Conservation (phyloP, 495 filamentous ascomycete species). For the Aspergillus panamensis region DNA sequence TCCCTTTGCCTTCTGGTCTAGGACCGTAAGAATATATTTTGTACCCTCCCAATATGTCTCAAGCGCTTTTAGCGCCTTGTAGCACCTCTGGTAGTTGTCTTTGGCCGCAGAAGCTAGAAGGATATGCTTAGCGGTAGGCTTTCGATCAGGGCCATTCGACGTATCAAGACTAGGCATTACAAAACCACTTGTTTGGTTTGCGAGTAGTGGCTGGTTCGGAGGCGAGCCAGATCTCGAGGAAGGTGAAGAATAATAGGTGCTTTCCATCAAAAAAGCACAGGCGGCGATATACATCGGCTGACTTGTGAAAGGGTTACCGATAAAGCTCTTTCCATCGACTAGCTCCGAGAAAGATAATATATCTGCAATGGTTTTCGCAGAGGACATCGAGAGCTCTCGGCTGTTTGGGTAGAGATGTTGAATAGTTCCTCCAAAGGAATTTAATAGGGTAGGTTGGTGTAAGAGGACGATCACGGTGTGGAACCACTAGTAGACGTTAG, state of each 20-base stretch:
- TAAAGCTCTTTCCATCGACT: conserved; percentile 73
- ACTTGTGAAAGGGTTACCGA: conserved; percentile 82
- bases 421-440: conserved; percentile 67
- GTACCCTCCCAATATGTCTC: conserved; percentile 80
- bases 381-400: conserved; percentile 78
- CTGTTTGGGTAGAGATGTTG: conserved; percentile 71
- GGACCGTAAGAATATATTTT: conserved; percentile 77
- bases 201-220: conserved; percentile 31
- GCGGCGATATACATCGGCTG: conserved; percentile 89
- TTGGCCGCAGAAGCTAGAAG: conserved; percentile 71
- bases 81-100: conserved; percentile 77
- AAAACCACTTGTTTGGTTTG: conserved; percentile 42
- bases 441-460: conserved; percentile 75
- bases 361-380: conserved; percentile 83
- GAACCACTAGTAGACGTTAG: conserved; percentile 56
- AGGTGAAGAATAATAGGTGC: conserved; percentile 49
- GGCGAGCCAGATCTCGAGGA: conserved; percentile 34
- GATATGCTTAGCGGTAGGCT: conserved; percentile 62
- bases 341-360: conserved; percentile 76
- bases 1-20: conserved; percentile 85
- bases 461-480: conserved; percentile 81
- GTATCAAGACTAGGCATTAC: conserved; percentile 39
- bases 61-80: conserved; percentile 71
- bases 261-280: conserved; percentile 81
- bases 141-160: conserved; percentile 35